phyloP scores from a whole-genome alignment of 306 rosid genomes.

The Pterocarpus macrocarpus region DNA sequence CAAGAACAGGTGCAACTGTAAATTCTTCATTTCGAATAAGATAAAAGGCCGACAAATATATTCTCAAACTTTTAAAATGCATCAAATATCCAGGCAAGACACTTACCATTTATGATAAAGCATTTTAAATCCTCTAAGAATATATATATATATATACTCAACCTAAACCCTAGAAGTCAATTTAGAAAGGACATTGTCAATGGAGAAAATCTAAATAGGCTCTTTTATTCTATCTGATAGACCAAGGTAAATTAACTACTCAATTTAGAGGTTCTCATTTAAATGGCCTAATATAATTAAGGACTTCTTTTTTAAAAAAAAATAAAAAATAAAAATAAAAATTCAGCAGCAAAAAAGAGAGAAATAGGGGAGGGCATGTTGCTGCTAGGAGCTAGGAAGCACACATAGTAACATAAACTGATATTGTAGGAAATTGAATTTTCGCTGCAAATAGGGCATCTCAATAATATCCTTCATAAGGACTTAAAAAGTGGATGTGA shows the following conservation, averaged over 20 bases:
- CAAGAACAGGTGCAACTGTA: background rate
- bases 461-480: slow-evolving; percentile 14
- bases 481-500: slow-evolving; percentile 30
- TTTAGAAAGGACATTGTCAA: slow-evolving; percentile 8
- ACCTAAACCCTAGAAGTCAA: slow-evolving; percentile 22
- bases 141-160: background rate
- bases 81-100: background rate
- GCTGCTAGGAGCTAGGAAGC: slow-evolving; percentile 8
- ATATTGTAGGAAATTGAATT: slow-evolving; percentile 29
- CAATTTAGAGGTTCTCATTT: slow-evolving; percentile 34
- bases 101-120: slow-evolving; percentile 25
- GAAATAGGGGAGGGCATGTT: background rate
- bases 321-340: too few relatives aligned
- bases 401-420: background rate
- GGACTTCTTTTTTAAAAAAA: slow-evolving; percentile 9
- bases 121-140: slow-evolving; percentile 15
- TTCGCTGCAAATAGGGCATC: slow-evolving; percentile 37
- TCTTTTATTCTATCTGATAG: background rate
- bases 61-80: background rate
- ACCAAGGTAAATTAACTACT: slow-evolving; percentile 16
- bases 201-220: slow-evolving; percentile 13
- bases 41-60: background rate
- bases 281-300: slow-evolving; percentile 8
- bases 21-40: background rate
- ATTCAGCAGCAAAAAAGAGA: background rate